These are phyloP conservation scores for Boletus patriciae DNA, from an alignment of 768 basidiomycete species.

Conservation along the genomic window DNA sequence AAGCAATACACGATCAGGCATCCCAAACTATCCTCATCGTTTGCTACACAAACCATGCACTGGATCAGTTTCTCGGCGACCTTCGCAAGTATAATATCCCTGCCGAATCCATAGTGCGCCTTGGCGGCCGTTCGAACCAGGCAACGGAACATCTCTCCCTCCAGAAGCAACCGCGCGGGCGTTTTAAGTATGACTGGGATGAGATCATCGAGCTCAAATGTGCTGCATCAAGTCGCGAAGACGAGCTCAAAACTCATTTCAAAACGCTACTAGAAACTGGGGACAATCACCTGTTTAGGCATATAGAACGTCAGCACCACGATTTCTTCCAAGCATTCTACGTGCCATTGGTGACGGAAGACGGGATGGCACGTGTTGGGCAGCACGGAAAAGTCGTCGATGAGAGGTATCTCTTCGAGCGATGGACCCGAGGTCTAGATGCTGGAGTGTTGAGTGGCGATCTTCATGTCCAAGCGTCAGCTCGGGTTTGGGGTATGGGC, in stretches of 20 bases:
- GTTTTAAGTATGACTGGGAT: neutral
- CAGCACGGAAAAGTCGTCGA: slow-evolving; percentile 39
- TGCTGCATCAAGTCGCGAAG: slow-evolving; percentile 38
- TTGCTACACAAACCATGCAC: slow-evolving; percentile 72
- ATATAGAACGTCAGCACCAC: slow-evolving; percentile 47
- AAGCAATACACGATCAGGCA: slow-evolving; percentile 51
- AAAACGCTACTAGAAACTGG: slow-evolving; percentile 17
- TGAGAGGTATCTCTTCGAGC: slow-evolving; percentile 44
- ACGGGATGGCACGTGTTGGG: slow-evolving; percentile 50
- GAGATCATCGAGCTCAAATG: slow-evolving; percentile 15
- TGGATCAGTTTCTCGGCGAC: slow-evolving; percentile 66
- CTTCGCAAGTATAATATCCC: slow-evolving; percentile 60
- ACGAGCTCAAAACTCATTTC: slow-evolving; percentile 20
- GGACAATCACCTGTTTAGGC: slow-evolving; percentile 36
- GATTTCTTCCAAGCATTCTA: slow-evolving; percentile 46
- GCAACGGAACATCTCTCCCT: slow-evolving; percentile 48
- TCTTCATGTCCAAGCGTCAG: slow-evolving; percentile 25
- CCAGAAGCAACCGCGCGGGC: slow-evolving; percentile 13
- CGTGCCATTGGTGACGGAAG: slow-evolving; percentile 35
- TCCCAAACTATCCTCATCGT: slow-evolving; percentile 56
- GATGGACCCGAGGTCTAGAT: slow-evolving; percentile 45
- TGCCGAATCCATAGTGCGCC: slow-evolving; percentile 47
- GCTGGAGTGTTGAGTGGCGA: slow-evolving; percentile 43
- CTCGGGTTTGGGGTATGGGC: slow-evolving; percentile 42
- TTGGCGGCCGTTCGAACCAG: slow-evolving; percentile 53